phyloP scores from a whole-genome alignment of 345 rosid species.

The Stellera chamaejasme region DNA sequence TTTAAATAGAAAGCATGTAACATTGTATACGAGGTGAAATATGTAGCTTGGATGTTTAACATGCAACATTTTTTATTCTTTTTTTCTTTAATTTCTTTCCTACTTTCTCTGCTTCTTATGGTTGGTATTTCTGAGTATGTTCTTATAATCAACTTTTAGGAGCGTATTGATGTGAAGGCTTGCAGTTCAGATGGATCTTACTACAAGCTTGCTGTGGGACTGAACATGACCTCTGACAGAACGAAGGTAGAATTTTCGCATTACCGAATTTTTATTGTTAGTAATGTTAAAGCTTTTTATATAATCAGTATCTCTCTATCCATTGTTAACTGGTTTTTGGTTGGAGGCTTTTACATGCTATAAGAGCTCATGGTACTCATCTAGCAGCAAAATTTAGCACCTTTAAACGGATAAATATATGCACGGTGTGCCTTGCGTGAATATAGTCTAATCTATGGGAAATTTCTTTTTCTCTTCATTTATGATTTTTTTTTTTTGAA shows the following conservation, averaged over 20 bases:
- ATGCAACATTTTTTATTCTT: slow-evolving; percentile 7
- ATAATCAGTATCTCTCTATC: background rate
- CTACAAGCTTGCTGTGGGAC: slow-evolving; percentile 75
- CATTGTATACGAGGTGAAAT: background rate
- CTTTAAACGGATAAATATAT: too few relatives aligned
- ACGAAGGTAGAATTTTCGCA: slow-evolving; percentile 60
- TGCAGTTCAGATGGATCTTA: slow-evolving; percentile 69
- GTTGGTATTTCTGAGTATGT: slow-evolving; percentile 6
- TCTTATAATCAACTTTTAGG: slow-evolving; percentile 37
- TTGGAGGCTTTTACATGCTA: background rate
- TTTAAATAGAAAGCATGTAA: background rate
- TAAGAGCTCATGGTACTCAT: background rate
- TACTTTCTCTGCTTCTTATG: background rate
- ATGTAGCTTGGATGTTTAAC: background rate
- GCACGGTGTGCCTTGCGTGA: too few relatives aligned
- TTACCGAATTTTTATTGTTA: background rate
- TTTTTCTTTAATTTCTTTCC: background rate
- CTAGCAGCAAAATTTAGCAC: too few relatives aligned
- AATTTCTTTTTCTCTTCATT: slow-evolving; percentile 1
- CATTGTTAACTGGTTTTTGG: too few relatives aligned
- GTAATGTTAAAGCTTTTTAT: background rate
- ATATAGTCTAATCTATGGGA: too few relatives aligned
- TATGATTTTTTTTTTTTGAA: slow-evolving; percentile 5
- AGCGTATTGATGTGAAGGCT: slow-evolving; percentile 86
- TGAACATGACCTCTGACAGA: slow-evolving; percentile 88